Evolutionary conservation across 306 rosid genomes (phyloP).

Genomic region (Quercus alba): DNA sequence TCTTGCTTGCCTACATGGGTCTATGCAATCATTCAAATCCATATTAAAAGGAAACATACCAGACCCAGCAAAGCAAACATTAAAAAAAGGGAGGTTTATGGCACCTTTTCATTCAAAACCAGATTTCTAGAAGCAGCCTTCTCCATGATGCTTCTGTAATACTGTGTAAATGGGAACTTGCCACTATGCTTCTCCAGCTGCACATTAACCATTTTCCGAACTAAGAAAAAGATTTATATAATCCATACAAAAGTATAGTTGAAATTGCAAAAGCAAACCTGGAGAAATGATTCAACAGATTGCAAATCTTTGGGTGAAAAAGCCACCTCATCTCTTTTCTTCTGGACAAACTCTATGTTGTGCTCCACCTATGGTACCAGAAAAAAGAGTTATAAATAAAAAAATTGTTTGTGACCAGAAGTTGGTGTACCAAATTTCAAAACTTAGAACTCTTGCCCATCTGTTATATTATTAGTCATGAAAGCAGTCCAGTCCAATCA

Average conservation of each 20-base stretch:
- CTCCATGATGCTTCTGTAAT: slow-evolving; percentile 72
- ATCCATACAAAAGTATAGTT: not conserved
- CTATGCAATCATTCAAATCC: not conserved
- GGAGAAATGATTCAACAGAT: slow-evolving; percentile 74
- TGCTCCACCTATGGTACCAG: slow-evolving; percentile 65
- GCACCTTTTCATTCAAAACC: slow-evolving; percentile 58
- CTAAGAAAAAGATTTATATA: not conserved
- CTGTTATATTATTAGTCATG: not conserved
- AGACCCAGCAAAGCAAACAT: not conserved
- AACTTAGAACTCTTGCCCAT: not conserved
- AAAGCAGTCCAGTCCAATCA: too few species aligned
- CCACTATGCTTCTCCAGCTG: slow-evolving; percentile 67
- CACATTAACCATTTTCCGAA: slow-evolving; percentile 13
- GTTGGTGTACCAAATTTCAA: not conserved
- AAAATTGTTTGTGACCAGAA: not conserved
- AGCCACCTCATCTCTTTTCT: slow-evolving; percentile 73
- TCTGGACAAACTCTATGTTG: slow-evolving; percentile 67
- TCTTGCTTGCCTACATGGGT: not conserved
- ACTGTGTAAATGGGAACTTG: slow-evolving; percentile 56
- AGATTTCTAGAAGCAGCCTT: slow-evolving; percentile 69
- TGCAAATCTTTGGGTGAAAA: slow-evolving; percentile 86
- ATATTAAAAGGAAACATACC: not conserved
- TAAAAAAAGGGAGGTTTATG: slow-evolving; percentile 4
- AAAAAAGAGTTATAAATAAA: not conserved
- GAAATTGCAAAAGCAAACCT: slow-evolving; percentile 40